Evolutionary conservation across 495 filamentous ascomycete species (phyloP).

Genomic region (Xylaria intraflava): DNA sequence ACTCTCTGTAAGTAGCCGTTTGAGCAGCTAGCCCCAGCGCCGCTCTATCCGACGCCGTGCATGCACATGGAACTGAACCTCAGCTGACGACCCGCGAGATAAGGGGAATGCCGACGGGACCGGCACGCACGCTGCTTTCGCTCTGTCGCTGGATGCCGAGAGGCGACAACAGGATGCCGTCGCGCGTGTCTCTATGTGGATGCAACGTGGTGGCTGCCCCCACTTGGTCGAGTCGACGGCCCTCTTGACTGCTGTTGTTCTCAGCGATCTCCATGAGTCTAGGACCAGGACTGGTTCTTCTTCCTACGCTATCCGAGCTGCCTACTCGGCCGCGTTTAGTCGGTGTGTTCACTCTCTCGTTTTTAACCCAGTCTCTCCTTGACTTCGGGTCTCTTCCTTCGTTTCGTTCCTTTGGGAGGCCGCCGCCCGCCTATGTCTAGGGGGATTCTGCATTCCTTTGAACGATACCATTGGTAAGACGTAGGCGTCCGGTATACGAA

Average conservation of each 20-base stretch:
- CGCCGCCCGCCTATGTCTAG: background rate
- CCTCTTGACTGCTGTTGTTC: constrained; percentile 63
- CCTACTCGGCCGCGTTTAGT: constrained; percentile 44
- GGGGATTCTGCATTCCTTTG: background rate
- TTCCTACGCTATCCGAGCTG: constrained; percentile 37
- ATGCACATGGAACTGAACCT: background rate
- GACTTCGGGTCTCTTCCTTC: constrained; percentile 1
- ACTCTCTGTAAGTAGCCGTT: background rate
- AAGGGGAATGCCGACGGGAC: constrained; percentile 2
- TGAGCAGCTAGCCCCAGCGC: background rate
- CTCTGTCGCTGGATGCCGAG: constrained; percentile 10
- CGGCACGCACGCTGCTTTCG: background rate
- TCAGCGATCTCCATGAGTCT: constrained; percentile 54
- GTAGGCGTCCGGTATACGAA: background rate
- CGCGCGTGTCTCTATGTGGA: constrained; percentile 47
- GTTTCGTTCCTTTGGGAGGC: background rate
- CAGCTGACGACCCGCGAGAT: constrained; percentile 4
- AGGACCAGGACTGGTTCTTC: constrained; percentile 29
- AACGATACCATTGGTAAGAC: background rate
- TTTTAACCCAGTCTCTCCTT: constrained; percentile 2
- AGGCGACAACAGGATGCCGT: constrained; percentile 28
- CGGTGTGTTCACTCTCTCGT: constrained; percentile 30
- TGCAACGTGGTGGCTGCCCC: constrained; percentile 66
- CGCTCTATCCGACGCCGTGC: background rate
- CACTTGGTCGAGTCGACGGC: constrained; percentile 80